Base-by-base conservation (phyloP, 495 filamentous ascomycete species). In the Trichoderma gamsii region DNA sequence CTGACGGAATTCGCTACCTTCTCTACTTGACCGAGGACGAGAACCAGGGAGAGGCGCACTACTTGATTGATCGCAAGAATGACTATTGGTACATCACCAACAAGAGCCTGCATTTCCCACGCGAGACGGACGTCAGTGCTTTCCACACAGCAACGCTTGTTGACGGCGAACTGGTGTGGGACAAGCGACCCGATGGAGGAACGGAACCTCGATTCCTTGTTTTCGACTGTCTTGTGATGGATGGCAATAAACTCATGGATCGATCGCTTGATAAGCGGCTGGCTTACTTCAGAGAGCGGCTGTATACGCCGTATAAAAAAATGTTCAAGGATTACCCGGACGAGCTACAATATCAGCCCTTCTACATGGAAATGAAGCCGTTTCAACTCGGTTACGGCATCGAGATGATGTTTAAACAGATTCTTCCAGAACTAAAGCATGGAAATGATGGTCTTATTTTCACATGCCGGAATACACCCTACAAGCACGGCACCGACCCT, bases 381-480 rank as follows among this genome's bases (percentile, higher is more conserved):
- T 92, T 93, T 79, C 89, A 97, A 74, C 85, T 93, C 75, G 87
- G 88, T 64, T 99, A 98, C 81, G 90, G 87, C 32, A 88, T 95
- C 64, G 89, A 92, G 76, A 88, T 90, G 85, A 94, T 97, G 89
- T 97, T 99, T 79, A 83, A 85, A 67, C 81, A 91, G 51, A 86
- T 93, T 59, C 87, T 99, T 18, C 93, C 92, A 0, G 86, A 83
- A 38, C 84, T 99, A 13, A 88, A 86, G 69, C 95, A 99, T 74
- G 92, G 95, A 43, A 97, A 96, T 72, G 95, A 99, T 77, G 95
- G 95, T 35, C 83, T 99, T 23, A 96, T 99, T 74, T 99, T 99
- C 80, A 97, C 95, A 43, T 96, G 93, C 75, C 87, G 91, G 67
- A 89, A 83, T 70, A 90, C 88, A 38, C 86, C 89, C 1, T 99